Evolutionary conservation across 2,329 filamentous ascomycete species (phyloP).

Genomic region (Pestalotiopsis sp.): DNA sequence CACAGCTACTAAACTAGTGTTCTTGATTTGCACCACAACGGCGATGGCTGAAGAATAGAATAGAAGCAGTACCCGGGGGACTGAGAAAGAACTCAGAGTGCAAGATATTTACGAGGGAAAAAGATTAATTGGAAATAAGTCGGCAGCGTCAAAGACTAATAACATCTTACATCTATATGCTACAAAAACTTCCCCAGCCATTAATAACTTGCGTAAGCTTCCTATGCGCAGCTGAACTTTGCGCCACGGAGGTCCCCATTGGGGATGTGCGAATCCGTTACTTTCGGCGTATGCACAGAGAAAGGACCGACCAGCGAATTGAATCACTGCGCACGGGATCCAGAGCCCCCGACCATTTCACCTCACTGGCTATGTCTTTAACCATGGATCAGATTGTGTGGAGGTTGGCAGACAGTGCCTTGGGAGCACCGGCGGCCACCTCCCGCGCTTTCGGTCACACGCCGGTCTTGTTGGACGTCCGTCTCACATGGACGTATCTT

Average conservation of each 20-base stretch:
- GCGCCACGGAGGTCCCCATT: slow-evolving; percentile 4
- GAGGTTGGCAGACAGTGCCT: not conserved
- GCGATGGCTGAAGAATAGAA: no score
- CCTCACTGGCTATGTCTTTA: not conserved
- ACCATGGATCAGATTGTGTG: not conserved
- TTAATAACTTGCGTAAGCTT: slow-evolving; percentile 2
- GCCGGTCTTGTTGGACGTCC: no score
- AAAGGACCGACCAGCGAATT: not conserved
- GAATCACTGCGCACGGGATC: not conserved
- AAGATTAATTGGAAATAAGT: not conserved
- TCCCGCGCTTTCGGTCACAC: not conserved
- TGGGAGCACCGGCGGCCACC: not conserved
- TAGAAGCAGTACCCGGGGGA: no score
- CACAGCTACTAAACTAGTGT: no score
- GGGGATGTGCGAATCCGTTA: slow-evolving; percentile 7
- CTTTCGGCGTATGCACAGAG: not conserved
- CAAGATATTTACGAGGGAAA: no score
- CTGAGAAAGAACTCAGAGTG: no score
- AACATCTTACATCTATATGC: not conserved
- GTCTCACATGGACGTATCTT: no score
- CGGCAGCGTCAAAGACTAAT: not conserved
- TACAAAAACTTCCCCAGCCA: not conserved
- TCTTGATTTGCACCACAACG: no score
- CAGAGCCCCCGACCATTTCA: not conserved
- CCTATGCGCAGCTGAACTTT: not conserved